A percentile compares a stretch with the other conserved stretches of the same genome.
These are phyloP conservation scores for Endocalyx cinctus DNA, from an alignment of 2,329 filamentous ascomycete genomes.

Conservation along the genomic window DNA sequence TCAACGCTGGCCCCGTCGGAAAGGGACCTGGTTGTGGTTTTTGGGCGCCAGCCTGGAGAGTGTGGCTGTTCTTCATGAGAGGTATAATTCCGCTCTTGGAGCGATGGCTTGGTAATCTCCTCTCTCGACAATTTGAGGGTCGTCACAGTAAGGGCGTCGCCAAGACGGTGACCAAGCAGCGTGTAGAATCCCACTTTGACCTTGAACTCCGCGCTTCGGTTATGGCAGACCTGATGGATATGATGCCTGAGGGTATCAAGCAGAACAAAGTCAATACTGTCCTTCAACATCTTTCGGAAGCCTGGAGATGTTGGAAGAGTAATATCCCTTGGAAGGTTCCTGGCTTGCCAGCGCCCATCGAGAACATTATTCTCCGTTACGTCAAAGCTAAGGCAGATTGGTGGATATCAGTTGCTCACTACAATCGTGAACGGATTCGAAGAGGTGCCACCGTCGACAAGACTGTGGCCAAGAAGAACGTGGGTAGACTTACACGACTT, in stretches of 20 bases:
- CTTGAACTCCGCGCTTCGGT: slow-evolving; percentile 94
- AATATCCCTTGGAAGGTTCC: slow-evolving; percentile 99
- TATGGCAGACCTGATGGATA: slow-evolving; percentile 98
- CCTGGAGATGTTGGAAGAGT: slow-evolving; percentile 99
- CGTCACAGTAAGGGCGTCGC: slow-evolving; percentile 98
- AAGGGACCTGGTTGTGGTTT: slow-evolving; percentile 98
- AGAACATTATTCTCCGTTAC: slow-evolving; percentile 97
- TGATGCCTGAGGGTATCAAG: slow-evolving; percentile 99
- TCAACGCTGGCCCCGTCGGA: slow-evolving; percentile 93
- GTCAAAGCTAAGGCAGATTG: slow-evolving; percentile 99
- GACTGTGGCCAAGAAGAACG: slow-evolving; percentile 98
- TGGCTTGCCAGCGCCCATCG: slow-evolving; percentile 90
- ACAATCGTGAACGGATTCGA: slow-evolving; percentile 95
- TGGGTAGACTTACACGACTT: slow-evolving; percentile 86
- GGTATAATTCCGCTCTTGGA: slow-evolving; percentile 96
- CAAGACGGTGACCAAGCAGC: slow-evolving; percentile 98
- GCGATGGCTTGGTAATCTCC: slow-evolving; percentile 92
- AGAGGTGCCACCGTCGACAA: slow-evolving; percentile 97
- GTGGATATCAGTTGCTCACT: slow-evolving; percentile 99
- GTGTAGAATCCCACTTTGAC: slow-evolving; percentile 98
- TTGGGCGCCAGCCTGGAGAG: slow-evolving; percentile 97
- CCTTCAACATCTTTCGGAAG: slow-evolving; percentile 92
- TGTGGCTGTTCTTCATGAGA: slow-evolving; percentile 99
- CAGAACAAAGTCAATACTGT: slow-evolving; percentile 99
- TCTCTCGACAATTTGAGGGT: slow-evolving; percentile 96